Conservation (phyloP, 352 stramenopile species). For the Phytophthora melonis region DNA sequence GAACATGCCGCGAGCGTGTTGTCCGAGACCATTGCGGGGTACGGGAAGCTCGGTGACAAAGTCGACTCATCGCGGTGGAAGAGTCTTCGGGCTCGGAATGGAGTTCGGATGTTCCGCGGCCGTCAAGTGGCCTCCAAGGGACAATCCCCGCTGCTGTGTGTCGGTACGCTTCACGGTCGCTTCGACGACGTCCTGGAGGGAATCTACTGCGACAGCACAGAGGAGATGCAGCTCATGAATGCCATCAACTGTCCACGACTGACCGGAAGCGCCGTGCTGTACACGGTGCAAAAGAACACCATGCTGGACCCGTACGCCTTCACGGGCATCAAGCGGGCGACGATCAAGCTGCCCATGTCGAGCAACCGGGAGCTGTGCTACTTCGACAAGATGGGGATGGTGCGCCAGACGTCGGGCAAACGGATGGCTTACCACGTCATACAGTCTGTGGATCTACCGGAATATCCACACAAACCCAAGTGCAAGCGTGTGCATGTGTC, state of each 20-base stretch:
- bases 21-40: conserved; percentile 44
- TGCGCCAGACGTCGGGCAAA: conserved; percentile 32
- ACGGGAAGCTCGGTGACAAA: conserved; percentile 29
- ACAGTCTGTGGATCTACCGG: conserved; percentile 39
- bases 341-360: conserved; percentile 29
- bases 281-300: conserved; percentile 26
- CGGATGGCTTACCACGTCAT: conserved; percentile 46
- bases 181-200: conserved; percentile 53
- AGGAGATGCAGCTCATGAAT: conserved; percentile 43
- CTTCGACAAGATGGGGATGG: conserved; percentile 46
- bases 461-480: conserved; percentile 19
- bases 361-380: conserved; percentile 45
- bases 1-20: conserved; percentile 44
- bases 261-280: conserved; percentile 37
- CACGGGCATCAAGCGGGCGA: conserved; percentile 47
- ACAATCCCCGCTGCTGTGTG: conserved; percentile 31
- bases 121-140: conserved; percentile 2
- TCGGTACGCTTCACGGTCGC: conserved; percentile 35
- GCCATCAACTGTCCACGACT: conserved; percentile 39
- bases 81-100: conserved; percentile 28
- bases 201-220: conserved; percentile 38
- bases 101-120: conserved; percentile 38
- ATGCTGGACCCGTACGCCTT: conserved; percentile 38
- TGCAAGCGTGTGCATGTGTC: conserved; percentile 22
- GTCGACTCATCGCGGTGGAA: conserved; percentile 44